Base-by-base conservation (phyloP, 495 filamentous ascomycete genomes). In the Polyplosphaeria fusca region DNA sequence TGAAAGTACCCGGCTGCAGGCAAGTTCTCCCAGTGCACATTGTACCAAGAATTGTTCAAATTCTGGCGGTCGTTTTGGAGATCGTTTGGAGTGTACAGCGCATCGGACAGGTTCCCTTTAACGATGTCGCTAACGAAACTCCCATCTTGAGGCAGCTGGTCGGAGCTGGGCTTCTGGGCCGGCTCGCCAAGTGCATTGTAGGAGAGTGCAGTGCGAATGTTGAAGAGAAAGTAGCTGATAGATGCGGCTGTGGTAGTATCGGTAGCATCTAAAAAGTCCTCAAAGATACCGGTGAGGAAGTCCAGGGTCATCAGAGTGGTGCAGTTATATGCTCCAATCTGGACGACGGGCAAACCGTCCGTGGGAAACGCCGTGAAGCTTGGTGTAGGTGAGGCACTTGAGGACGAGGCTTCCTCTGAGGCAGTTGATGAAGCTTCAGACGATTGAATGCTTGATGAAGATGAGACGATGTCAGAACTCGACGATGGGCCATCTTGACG, bases 41-140 rank as follows among this genome's bases (percentile, higher is more conserved):
- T 54, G 65, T 76, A 84, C 84, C 83, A 87, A 0, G 79, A 77
- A 7, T 68, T 63, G 64, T 85, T 84, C 12, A 87, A 64, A 60
- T 86, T 75, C 43, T 63, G 70, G 32, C 84, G 73, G 19, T 85
- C 75, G 3, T 69, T 55, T 12, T 47, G 52, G 4, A 83, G 73
- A 35, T 75, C 63, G 4, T 67, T 42, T 0, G 78, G 79, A 11
- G 74, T 81, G 57, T 84, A 87, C 0, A 86, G 63, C 54, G 78
- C 83, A 4, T 66, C 28, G 0, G 71, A 71, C 0, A 84, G 67
- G 26, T 71, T 74, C 0, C 58, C 39, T 20, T 72, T 59, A 16
- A 83, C 37, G 1, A 73, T 16, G 57, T 63, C 52, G 12, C 42
- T 60, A 12, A 70, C 43, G 1, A 68, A 35, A 22, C 61, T 25